These are phyloP conservation scores for Penicillium fimorum DNA, from an alignment of 495 filamentous ascomycete species.

Conservation along the genomic window DNA sequence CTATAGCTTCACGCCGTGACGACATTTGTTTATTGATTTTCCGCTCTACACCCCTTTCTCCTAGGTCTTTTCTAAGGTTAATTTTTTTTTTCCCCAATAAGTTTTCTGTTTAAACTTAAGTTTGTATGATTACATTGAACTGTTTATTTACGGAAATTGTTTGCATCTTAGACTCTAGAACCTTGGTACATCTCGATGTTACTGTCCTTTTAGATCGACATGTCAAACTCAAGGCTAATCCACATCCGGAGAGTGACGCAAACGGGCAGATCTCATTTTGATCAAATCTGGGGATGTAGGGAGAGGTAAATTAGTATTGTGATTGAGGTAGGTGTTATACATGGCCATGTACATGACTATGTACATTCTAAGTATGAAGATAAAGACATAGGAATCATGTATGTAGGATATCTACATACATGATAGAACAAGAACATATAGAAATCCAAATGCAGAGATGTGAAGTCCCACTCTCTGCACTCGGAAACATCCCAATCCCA, in stretches of 20 bases:
- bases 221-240: conserved; percentile 34
- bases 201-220: conserved; percentile 27
- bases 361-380: not conserved
- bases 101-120: conserved; percentile 4
- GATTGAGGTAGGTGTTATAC: not conserved
- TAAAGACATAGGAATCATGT: not conserved
- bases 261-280: conserved; percentile 18
- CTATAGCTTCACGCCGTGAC: conserved; percentile 25
- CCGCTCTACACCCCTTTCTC: conserved; percentile 5
- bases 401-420: not conserved
- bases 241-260: conserved; percentile 38
- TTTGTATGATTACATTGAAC: conserved; percentile 15
- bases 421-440: not conserved
- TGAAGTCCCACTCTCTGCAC: conserved; percentile 19
- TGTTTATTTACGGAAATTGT: conserved; percentile 29
- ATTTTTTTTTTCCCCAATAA: not conserved
- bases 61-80: not conserved
- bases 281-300: conserved; percentile 3
- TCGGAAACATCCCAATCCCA: conserved; percentile 33
- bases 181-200: conserved; percentile 12
- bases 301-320: not conserved
- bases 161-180: conserved; percentile 19
- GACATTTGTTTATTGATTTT: conserved; percentile 21
- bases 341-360: not conserved
- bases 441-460: not conserved